Base-by-base conservation (phyloP, 1,284 basidiomycete species). In the Cystobasidium sp. region DNA sequence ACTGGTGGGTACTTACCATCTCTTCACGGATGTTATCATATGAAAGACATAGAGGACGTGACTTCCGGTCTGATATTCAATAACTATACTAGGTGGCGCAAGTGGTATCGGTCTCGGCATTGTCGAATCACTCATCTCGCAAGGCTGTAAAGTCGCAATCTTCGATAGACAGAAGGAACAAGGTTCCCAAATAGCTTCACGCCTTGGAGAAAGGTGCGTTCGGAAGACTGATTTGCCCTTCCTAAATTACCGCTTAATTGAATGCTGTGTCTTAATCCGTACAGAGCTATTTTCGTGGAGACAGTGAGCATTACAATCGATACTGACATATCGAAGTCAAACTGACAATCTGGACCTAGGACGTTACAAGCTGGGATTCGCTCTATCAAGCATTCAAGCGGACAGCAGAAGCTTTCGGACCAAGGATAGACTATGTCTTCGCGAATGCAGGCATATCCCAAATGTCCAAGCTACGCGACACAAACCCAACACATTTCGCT, bases 401-500 rank as follows among this genome's bases (percentile, higher is more conserved):
- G 14, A 22, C 74, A 2, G 46, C 55, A 41, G 24, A 59, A 44
- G 68, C 56, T 8, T 78, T 77, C 24, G 65, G 71, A 10, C 14
- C 9, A 1, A 46, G 77, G 8, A 75, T 78, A 44, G 78, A 78
- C 61, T 76, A 31, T 49, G 75, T 78, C 47, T 73, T 78, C 14
- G 75, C 65, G 6, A 76, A 76, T 47, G 75, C 75, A 6, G 75
- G 75, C 1, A 78, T 78, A 51, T 52, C 71, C 0, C 76, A 78
- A 41, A 77, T 77, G 76, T 24, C 59, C 7, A 74, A 76, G 41
- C 68, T 78, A 65, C 68, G 75, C 20, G 44, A 71, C 0, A 75
- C 74, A 0, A 75, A 78, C 24, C 78, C 78, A 12, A 76, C 71
- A 0, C 76, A 76, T 59, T 77, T 77, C 20, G 68, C 76, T 87